Base-by-base conservation (phyloP, 495 filamentous ascomycete species). In the Friedmanniomyces simplex region DNA sequence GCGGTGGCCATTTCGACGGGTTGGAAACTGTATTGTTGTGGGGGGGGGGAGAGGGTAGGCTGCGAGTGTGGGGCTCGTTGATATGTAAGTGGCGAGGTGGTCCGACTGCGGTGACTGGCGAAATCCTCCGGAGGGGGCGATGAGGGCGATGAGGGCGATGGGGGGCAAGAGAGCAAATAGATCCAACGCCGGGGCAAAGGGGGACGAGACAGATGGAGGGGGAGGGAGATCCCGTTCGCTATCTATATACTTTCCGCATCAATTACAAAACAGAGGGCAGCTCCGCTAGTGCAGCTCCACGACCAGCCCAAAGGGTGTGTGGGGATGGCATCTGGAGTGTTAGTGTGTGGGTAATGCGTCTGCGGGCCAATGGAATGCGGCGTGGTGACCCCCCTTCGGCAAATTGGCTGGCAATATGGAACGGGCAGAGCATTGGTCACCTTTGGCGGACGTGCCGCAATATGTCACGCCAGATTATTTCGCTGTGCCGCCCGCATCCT, bases 1-100 rank as follows among this genome's bases (percentile, higher is more conserved):
- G 36, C 21, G 28, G 53, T 55, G 16, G 54, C 34, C 54, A 57
- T 57, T 10, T 54, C 51, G 51, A n/a, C n/a, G n/a, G n/a, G n/a
- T n/a, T n/a, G n/a, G n/a, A n/a, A 13, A 32, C 39, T 43, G 39
- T 43, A 24, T 54, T n/a, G 14, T 24, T 8, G 50, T 32, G 16
- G 41, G 4, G 41, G 20, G 6, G 34, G 34, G 16, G 34, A 37
- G 34, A 37, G 34, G 16, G 16, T 37, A 16, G 34, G 34, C 34
- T 37, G 34, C 34, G 34, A 37, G 34, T n/a, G n/a, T n/a, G n/a
- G n/a, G n/a, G n/a, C n/a, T n/a, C n/a, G n/a, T n/a, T n/a, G n/a
- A 4, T 32, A 32, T 32, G 28, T 32, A 10, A 10, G 28, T 10
- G 28, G 28, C 28, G 28, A 10, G 28, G 28, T 3, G 28, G 28